Evolutionary conservation across 345 rosid species (phyloP).

Genomic region (Eucalyptus rudis): DNA sequence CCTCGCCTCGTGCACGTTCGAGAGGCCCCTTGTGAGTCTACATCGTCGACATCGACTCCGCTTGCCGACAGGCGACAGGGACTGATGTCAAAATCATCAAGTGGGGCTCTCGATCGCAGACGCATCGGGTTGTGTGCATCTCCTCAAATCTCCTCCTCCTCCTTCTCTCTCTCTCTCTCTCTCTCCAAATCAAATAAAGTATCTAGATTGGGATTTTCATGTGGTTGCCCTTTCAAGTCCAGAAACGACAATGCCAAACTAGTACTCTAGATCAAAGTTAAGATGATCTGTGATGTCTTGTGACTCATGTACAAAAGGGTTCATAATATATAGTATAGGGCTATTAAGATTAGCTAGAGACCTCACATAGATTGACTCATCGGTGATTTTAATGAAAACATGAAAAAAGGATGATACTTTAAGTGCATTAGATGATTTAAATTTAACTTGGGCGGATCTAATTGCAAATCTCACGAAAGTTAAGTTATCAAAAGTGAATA

Average conservation of each 20-base stretch:
- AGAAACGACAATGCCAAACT: not conserved
- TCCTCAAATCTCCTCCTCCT: not conserved
- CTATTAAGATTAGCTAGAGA: too few relatives aligned
- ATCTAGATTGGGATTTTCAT: not conserved
- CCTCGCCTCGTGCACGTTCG: not conserved
- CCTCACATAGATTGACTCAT: too few relatives aligned
- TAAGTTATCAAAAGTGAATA: too few relatives aligned
- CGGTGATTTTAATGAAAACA: too few relatives aligned
- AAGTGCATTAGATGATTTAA: too few relatives aligned
- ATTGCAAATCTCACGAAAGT: too few relatives aligned
- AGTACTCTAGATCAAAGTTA: not conserved
- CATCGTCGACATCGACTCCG: not conserved
- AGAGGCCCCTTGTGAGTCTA: not conserved
- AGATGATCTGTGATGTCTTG: not conserved
- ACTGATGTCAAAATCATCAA: conserved; percentile 44
- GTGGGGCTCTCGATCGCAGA: not conserved
- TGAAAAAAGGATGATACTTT: too few relatives aligned
- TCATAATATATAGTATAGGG: not conserved
- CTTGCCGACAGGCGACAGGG: conserved; percentile 27
- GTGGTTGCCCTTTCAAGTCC: not conserved
- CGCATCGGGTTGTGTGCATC: not conserved
- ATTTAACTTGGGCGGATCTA: too few relatives aligned
- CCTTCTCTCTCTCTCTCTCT: not conserved
- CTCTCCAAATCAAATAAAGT: not conserved
- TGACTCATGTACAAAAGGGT: not conserved